Percentiles rank a stretch among this genome's conserved stretches.
phyloP scores from a whole-genome alignment of 176 grass and related monocot species.

The Raddia guianensis region DNA sequence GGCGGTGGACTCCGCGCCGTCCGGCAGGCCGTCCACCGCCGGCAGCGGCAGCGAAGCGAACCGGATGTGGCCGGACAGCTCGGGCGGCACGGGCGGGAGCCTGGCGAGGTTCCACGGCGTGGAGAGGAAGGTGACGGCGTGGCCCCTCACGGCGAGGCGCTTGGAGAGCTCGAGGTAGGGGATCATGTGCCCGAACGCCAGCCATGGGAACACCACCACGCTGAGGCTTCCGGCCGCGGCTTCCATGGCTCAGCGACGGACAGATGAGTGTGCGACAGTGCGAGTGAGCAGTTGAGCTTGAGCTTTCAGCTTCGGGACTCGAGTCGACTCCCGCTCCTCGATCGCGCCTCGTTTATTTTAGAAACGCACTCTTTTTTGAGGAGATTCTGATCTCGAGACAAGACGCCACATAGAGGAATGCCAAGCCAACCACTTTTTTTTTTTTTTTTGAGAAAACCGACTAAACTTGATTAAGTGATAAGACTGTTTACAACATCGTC shows the following conservation, averaged over 20 bases:
- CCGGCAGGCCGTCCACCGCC: neutral
- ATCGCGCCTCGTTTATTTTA: too few species aligned
- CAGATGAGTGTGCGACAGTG: too few species aligned
- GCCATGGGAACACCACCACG: conserved; percentile 60
- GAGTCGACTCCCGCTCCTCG: too few species aligned
- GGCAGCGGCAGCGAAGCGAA: conserved; percentile 40
- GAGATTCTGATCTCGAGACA: too few species aligned
- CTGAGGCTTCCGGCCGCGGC: conserved; percentile 17
- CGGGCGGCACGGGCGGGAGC: conserved; percentile 35
- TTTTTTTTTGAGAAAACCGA: too few species aligned
- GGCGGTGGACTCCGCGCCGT: conserved; percentile 39
- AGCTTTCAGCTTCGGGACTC: too few species aligned
- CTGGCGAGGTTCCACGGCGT: conserved; percentile 56
- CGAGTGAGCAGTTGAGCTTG: too few species aligned
- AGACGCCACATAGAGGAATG: too few species aligned
- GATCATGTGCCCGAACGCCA: conserved; percentile 64
- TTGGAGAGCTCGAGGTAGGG: conserved; percentile 56
- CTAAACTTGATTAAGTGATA: too few species aligned
- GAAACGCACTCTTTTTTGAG: too few species aligned
- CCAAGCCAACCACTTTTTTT: too few species aligned
- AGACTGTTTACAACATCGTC: too few species aligned
- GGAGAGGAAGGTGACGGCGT: conserved; percentile 56
- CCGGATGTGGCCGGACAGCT: conserved; percentile 16
- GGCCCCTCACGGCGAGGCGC: conserved; percentile 43
- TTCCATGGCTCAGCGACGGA: neutral